Evolutionary conservation across 2,329 filamentous ascomycete genomes (phyloP).

Genomic region (Fusarium nanum): DNA sequence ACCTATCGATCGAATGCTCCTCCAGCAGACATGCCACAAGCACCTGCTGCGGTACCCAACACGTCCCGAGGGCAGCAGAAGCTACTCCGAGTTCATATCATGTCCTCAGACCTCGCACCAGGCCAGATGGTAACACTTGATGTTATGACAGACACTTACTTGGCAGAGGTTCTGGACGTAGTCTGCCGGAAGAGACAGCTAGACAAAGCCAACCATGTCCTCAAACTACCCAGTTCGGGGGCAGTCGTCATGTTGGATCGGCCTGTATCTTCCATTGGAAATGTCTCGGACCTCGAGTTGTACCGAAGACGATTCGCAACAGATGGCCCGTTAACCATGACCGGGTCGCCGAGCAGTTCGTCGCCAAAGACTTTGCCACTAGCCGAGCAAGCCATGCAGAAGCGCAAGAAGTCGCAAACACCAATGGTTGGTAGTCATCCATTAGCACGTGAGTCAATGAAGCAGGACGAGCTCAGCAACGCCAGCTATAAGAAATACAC

Average conservation of each 20-base stretch:
- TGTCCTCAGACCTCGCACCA: conserved; percentile 74
- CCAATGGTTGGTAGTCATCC: conserved; percentile 71
- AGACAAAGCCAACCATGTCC: conserved; percentile 81
- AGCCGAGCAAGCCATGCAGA: conserved; percentile 57
- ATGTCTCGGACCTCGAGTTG: conserved; percentile 79
- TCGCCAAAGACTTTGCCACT: conserved; percentile 73
- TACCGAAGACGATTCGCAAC: conserved; percentile 79
- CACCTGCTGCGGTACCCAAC: conserved; percentile 57
- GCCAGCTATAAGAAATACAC: conserved; percentile 79
- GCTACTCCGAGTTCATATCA: conserved; percentile 77
- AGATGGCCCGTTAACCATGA: conserved; percentile 76
- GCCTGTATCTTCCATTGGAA: conserved; percentile 81
- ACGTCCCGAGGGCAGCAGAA: conserved; percentile 73
- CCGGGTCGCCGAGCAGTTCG: conserved; percentile 74
- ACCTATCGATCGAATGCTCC: conserved; percentile 66
- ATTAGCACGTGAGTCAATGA: conserved; percentile 71
- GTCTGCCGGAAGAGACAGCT: conserved; percentile 82
- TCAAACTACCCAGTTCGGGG: conserved; percentile 80
- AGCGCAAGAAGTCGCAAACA: conserved; percentile 64
- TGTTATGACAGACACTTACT: conserved; percentile 84
- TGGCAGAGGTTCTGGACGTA: conserved; percentile 82
- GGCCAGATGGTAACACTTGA: conserved; percentile 80
- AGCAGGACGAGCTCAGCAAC: conserved; percentile 68
- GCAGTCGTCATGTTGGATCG: conserved; percentile 81
- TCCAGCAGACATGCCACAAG: conserved; percentile 68